These are phyloP conservation scores for Syzygium aromaticum DNA, from an alignment of 345 rosid species.

Conservation along the genomic window DNA sequence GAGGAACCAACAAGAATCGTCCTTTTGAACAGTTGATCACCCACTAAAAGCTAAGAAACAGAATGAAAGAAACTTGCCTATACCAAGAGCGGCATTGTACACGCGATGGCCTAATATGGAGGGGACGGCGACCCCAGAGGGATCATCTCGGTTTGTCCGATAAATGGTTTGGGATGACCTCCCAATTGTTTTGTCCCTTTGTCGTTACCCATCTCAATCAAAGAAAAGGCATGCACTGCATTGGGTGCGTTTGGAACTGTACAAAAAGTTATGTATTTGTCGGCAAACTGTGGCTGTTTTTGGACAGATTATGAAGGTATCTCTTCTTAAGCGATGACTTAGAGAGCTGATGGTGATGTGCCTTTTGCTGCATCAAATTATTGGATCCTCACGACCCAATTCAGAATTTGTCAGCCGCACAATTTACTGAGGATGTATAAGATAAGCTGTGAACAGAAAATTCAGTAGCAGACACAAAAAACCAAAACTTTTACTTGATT, in stretches of 20 bases:
- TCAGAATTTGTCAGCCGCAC: neutral
- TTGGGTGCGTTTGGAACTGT: neutral
- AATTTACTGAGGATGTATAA: neutral
- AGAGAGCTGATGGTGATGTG: neutral
- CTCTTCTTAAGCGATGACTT: neutral
- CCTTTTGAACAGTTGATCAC: neutral
- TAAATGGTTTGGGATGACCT: neutral
- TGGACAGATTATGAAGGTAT: neutral
- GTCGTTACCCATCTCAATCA: neutral
- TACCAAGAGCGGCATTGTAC: neutral
- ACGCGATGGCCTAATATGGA: neutral
- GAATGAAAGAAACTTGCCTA: neutral
- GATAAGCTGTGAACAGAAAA: neutral
- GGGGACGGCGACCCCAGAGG: neutral
- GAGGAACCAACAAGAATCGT: neutral
- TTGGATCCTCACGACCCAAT: neutral
- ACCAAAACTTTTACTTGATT: neutral
- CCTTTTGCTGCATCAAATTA: neutral
- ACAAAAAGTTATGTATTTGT: neutral
- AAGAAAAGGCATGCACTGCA: neutral
- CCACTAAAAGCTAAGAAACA: neutral
- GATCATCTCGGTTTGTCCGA: neutral
- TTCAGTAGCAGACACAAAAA: neutral
- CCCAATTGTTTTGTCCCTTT: neutral
- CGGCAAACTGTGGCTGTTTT: neutral